phyloP scores from a whole-genome alignment of 345 rosid genomes.

The Pistacia vera region DNA sequence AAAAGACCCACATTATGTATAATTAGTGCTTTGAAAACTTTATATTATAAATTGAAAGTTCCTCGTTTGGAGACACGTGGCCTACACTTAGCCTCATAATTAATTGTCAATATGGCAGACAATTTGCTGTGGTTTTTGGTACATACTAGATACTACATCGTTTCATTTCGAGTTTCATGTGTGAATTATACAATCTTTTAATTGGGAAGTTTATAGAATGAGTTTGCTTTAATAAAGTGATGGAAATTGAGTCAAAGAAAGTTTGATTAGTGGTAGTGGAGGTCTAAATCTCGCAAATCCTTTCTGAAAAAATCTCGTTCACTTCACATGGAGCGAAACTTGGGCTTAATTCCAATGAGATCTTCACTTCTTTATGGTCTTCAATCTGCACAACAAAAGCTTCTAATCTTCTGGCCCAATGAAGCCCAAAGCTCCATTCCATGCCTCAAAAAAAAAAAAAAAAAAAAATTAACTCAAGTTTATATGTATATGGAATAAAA shows the following conservation, averaged over 20 bases:
- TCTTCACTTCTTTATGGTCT: too few relatives aligned
- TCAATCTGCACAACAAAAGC: too few relatives aligned
- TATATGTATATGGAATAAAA: too few relatives aligned
- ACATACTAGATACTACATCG: not conserved
- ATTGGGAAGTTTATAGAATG: not conserved
- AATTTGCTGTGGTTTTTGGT: not conserved
- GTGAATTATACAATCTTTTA: not conserved
- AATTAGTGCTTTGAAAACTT: not conserved
- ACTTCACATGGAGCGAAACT: too few relatives aligned
- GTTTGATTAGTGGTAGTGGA: too few relatives aligned
- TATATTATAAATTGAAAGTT: not conserved
- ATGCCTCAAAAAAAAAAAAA: too few relatives aligned
- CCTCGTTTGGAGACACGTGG: not conserved
- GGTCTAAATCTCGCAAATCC: too few relatives aligned
- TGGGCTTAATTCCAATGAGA: too few relatives aligned
- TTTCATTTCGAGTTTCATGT: not conserved
- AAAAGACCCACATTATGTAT: not conserved
- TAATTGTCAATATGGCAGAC: conserved; percentile 3
- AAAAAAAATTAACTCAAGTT: too few relatives aligned
- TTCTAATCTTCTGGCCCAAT: too few relatives aligned
- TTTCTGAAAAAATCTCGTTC: too few relatives aligned
- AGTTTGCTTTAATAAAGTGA: not conserved
- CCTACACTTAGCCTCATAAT: not conserved
- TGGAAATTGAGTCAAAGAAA: not conserved
- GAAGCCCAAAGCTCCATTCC: too few relatives aligned